These are phyloP conservation scores for Blepharisma stoltei DNA, from an alignment of 73 alveolate genomes.

Conservation along the genomic window DNA sequence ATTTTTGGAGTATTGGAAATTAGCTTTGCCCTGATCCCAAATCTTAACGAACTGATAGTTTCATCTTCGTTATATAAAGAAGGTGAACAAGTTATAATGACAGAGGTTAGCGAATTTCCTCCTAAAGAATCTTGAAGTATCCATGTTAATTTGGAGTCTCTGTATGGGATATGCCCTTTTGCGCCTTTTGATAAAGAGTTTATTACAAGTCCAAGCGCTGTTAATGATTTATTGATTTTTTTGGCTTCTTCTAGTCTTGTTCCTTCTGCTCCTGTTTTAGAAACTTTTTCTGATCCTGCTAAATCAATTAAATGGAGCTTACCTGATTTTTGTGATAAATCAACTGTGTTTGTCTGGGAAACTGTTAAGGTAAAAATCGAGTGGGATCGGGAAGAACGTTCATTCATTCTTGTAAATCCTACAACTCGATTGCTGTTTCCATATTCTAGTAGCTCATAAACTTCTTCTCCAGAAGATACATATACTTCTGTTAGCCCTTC, in stretches of 20 bases:
- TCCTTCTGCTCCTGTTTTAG: constrained; percentile 43
- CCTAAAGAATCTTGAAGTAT: constrained; percentile 84
- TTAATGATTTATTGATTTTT: constrained; percentile 76
- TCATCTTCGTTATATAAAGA: constrained; percentile 57
- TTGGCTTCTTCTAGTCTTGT: constrained; percentile 70
- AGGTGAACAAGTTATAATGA: constrained; percentile 84
- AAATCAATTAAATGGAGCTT: constrained; percentile 82
- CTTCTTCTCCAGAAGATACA: constrained; percentile 60
- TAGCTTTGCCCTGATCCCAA: constrained; percentile 83
- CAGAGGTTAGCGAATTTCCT: constrained; percentile 87
- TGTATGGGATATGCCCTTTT: constrained; percentile 75
- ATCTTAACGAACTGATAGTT: constrained; percentile 80
- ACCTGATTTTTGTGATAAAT: constrained; percentile 17
- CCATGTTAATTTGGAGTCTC: constrained; percentile 90
- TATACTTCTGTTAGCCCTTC: constrained; percentile 46
- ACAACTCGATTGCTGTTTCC: constrained; percentile 90
- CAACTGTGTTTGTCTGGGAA: neutral
- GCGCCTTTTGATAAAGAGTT: constrained; percentile 67
- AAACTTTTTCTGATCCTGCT: constrained; percentile 89
- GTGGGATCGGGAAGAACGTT: constrained; percentile 90
- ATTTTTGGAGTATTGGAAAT: constrained; percentile 61
- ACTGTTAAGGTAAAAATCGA: constrained; percentile 66
- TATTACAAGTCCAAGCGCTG: constrained; percentile 77
- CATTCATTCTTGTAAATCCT: constrained; percentile 85
- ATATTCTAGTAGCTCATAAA: constrained; percentile 67